Evolutionary conservation across 129 eudicot genomes (phyloP).

Genomic region (Solidago caesia): DNA sequence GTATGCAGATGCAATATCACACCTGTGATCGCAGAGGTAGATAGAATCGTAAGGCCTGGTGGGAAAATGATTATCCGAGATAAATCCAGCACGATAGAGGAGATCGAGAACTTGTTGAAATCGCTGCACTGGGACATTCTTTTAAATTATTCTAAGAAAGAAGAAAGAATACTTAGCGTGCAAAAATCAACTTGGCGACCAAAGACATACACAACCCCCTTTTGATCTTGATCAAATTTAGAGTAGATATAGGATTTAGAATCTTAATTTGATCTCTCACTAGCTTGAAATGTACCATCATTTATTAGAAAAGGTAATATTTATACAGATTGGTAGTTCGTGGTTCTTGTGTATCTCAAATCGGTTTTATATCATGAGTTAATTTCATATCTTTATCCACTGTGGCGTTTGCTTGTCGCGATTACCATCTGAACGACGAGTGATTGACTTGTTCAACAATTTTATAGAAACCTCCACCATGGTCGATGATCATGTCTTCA

Average conservation of each 20-base stretch:
- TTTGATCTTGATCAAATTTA: conserved; percentile 29
- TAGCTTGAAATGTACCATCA: neutral
- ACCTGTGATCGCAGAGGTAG: conserved; percentile 62
- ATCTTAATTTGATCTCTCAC: conserved; percentile 1
- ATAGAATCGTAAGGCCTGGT: conserved; percentile 72
- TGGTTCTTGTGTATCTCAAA: too few relatives aligned
- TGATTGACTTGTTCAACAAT: too few relatives aligned
- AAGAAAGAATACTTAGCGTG: conserved; percentile 66
- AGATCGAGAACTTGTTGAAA: conserved; percentile 57
- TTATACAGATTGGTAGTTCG: neutral
- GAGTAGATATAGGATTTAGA: conserved; percentile 23
- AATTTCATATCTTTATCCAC: too few relatives aligned
- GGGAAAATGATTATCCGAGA: conserved; percentile 77
- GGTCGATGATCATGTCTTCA: too few relatives aligned
- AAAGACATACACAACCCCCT: conserved; percentile 25
- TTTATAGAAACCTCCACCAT: too few relatives aligned
- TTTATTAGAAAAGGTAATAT: neutral
- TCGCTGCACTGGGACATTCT: conserved; percentile 77
- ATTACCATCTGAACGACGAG: too few relatives aligned
- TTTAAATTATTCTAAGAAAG: conserved; percentile 45
- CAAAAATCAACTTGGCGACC: conserved; percentile 80
- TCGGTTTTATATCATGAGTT: too few relatives aligned
- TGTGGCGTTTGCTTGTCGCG: too few relatives aligned
- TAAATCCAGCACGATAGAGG: conserved; percentile 44
- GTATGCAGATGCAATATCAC: conserved; percentile 58